phyloP scores from a whole-genome alignment of 768 basidiomycete species.

The Tylopilus sp. region DNA sequence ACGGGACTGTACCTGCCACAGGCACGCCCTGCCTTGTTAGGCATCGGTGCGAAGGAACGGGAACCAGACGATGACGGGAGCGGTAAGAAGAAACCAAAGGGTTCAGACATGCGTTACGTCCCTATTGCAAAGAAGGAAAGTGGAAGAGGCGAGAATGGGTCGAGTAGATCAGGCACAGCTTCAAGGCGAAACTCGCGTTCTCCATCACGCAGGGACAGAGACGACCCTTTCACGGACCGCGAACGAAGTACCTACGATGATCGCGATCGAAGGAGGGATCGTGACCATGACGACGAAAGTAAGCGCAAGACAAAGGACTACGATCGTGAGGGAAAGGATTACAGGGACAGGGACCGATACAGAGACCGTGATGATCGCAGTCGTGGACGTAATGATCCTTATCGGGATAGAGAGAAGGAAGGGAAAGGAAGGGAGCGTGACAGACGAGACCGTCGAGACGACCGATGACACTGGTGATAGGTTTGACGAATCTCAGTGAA shows the following conservation, averaged over 20 bases:
- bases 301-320: constrained; percentile 11
- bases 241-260: constrained; percentile 10
- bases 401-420: constrained; percentile 24
- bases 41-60: constrained; percentile 90
- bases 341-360: constrained; percentile 17
- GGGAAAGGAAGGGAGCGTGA: constrained; percentile 4
- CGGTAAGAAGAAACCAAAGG: constrained; percentile 44
- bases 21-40: constrained; percentile 80
- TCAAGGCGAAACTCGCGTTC: constrained; percentile 54
- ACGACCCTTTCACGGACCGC: constrained; percentile 4
- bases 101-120: constrained; percentile 72
- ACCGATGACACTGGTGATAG: background rate
- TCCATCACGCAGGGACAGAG: constrained; percentile 31
- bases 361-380: constrained; percentile 23
- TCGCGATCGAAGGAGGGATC: constrained; percentile 15
- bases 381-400: background rate
- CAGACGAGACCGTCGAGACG: constrained; percentile 13
- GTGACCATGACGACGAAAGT: constrained; percentile 10
- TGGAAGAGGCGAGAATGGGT: constrained; percentile 27
- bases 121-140: constrained; percentile 76
- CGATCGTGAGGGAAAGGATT: constrained; percentile 19
- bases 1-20: constrained; percentile 80
- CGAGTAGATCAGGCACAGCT: constrained; percentile 35
- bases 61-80: constrained; percentile 70
- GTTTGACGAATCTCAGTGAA: background rate